A percentile compares a stretch with the other conserved stretches of the same genome.
Conservation (phyloP, 495 filamentous ascomycete genomes). For the Acidiella bohemica region DNA sequence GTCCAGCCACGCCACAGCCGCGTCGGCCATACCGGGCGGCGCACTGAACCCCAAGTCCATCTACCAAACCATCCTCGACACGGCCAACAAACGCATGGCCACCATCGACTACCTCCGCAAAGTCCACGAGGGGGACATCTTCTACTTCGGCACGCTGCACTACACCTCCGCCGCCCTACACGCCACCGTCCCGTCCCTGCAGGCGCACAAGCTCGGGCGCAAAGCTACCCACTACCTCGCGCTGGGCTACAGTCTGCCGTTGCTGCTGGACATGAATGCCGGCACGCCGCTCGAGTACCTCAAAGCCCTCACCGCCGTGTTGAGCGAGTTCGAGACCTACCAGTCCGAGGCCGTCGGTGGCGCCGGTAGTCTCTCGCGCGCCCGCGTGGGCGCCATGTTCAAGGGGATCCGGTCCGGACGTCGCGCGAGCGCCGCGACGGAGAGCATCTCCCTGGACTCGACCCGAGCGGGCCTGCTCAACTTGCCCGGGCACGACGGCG, state of each 20-base stretch:
- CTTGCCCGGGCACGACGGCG: constrained; percentile 24
- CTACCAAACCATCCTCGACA: constrained; percentile 80
- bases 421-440: constrained; percentile 57
- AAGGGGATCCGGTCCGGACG: constrained; percentile 48
- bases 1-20: no score
- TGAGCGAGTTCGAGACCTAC: constrained; percentile 85
- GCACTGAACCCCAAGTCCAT: constrained; percentile 50
- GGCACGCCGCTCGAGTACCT: constrained; percentile 70
- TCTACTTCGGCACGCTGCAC: constrained; percentile 94
- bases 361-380: constrained; percentile 57
- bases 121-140: constrained; percentile 69
- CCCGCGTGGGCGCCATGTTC: constrained; percentile 79
- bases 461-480: constrained; percentile 27
- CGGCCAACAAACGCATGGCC: constrained; percentile 85
- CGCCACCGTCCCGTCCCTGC: constrained; percentile 66
- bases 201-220: constrained; percentile 64
- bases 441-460: constrained; percentile 35
- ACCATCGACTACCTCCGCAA: constrained; percentile 88
- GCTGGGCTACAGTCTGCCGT: constrained; percentile 79
- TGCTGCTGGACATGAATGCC: constrained; percentile 73
- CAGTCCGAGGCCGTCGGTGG: constrained; percentile 56
- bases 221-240: constrained; percentile 86
- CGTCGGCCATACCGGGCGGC: constrained; percentile 25
- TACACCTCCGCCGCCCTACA: constrained; percentile 72
- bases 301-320: constrained; percentile 68